Percentiles rank a stretch among this genome's conserved stretches.
phyloP scores from a whole-genome alignment of 129 eudicot genomes.

The Erigeron canadensis region DNA sequence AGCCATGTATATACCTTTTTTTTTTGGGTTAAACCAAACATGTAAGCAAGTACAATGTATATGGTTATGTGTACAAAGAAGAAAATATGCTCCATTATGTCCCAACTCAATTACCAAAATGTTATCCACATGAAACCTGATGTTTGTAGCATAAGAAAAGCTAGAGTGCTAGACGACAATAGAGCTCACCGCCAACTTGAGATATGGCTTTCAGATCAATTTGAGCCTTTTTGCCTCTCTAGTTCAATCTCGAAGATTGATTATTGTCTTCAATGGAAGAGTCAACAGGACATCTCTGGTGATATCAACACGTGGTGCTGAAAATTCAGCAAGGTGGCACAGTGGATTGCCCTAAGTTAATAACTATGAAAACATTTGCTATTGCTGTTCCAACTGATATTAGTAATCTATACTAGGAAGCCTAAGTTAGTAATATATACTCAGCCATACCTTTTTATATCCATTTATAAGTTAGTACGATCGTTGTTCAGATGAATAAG shows the following conservation, averaged over 20 bases:
- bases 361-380: conserved; percentile 35
- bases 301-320: no score
- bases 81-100: no score
- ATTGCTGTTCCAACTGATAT: conserved; percentile 56
- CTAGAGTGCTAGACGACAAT: conserved; percentile 56
- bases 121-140: conserved; percentile 70
- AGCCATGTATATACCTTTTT: no score
- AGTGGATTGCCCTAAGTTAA: background rate
- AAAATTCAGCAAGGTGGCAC: background rate
- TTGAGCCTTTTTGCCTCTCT: conserved; percentile 42
- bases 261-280: no score
- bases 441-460: background rate
- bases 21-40: background rate
- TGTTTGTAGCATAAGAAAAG: conserved; percentile 41
- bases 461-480: background rate
- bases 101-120: conserved; percentile 82
- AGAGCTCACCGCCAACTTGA: conserved; percentile 52
- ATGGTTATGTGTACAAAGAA: no score
- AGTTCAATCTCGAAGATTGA: background rate
- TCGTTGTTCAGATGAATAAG: background rate
- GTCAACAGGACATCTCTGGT: no score
- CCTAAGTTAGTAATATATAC: background rate
- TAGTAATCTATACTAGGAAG: background rate
- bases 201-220: conserved; percentile 50
- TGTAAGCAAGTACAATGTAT: no score